Evolutionary conservation across 768 basidiomycete species (phyloP).

Genomic region (Auriscalpium microsporum): DNA sequence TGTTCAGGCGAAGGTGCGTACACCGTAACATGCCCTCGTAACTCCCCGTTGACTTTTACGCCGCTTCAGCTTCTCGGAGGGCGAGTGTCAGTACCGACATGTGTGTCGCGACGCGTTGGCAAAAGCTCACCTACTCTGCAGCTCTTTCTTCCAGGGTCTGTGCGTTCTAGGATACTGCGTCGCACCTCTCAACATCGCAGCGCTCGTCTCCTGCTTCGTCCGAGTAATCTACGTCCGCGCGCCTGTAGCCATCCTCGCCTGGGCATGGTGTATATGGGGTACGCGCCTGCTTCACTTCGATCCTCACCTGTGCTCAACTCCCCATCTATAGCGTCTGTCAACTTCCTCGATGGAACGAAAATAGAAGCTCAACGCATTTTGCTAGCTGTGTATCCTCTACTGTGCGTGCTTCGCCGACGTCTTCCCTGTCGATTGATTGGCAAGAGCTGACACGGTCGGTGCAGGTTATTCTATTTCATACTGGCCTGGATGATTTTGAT

Average conservation of each 20-base stretch:
- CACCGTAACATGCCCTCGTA: not conserved
- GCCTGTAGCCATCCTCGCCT: conserved; percentile 77
- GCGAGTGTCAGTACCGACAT: conserved; percentile 51
- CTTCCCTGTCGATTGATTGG: not conserved
- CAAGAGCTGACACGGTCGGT: not conserved
- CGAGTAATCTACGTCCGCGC: conserved; percentile 79
- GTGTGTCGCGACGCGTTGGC: not conserved
- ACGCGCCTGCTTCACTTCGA: conserved; percentile 17
- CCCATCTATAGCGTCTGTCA: conserved; percentile 56
- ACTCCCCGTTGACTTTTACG: not conserved
- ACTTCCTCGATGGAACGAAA: conserved; percentile 92
- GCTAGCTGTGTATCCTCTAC: conserved; percentile 91
- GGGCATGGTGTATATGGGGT: conserved; percentile 99
- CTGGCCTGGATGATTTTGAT: conserved; percentile 97
- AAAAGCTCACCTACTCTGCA: conserved; percentile 20
- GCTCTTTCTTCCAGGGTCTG: conserved; percentile 93
- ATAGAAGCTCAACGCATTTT: conserved; percentile 85
- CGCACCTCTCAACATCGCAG: conserved; percentile 87
- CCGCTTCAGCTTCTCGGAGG: conserved; percentile 63
- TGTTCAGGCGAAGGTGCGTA: conserved; percentile 82
- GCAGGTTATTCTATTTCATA: conserved; percentile 86
- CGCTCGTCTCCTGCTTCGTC: conserved; percentile 79
- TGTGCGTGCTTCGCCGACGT: conserved; percentile 44
- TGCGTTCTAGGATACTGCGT: conserved; percentile 95
- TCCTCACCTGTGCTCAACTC: not conserved